phyloP scores from a whole-genome alignment of 441 rosid genomes.

The Populus trichocarpa region DNA sequence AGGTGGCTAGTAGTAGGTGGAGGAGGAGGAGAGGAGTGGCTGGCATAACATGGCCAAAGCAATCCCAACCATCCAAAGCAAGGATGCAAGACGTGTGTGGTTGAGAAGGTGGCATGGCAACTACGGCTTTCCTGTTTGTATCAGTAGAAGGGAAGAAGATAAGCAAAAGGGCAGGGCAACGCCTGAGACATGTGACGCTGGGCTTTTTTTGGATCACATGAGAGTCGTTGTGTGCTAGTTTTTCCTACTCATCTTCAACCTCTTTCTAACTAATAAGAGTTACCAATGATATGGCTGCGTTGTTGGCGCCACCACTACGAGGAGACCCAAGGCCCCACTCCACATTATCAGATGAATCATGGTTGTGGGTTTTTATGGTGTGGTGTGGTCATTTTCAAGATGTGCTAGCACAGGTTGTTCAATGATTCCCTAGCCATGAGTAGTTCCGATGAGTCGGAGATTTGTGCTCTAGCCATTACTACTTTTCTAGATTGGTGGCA shows the following conservation, averaged over 20 bases:
- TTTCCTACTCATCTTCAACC: not conserved
- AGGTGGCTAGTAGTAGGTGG: not conserved
- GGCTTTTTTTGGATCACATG: slow-evolving; percentile 19
- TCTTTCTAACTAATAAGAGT: not conserved
- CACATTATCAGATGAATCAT: not conserved
- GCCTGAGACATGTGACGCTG: slow-evolving; percentile 34
- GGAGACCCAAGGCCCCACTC: no score
- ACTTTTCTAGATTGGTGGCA: no score
- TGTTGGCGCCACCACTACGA: not conserved
- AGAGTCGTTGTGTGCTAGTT: slow-evolving; percentile 12
- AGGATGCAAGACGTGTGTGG: not conserved
- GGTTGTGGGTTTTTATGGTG: no score
- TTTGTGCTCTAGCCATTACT: not conserved
- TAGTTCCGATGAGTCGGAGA: not conserved
- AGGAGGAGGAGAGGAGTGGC: not conserved
- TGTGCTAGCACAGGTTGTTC: no score
- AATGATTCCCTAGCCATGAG: no score
- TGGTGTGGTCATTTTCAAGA: no score
- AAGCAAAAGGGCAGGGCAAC: not conserved
- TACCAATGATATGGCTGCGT: not conserved
- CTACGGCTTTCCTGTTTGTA: not conserved
- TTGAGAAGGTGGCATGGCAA: not conserved
- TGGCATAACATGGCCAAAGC: not conserved
- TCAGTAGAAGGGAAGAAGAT: not conserved
- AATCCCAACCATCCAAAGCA: not conserved